Percentiles rank a stretch among this genome's conserved stretches.
phyloP scores from a whole-genome alignment of 2,329 filamentous ascomycete genomes.

The Bertia moriformis region DNA sequence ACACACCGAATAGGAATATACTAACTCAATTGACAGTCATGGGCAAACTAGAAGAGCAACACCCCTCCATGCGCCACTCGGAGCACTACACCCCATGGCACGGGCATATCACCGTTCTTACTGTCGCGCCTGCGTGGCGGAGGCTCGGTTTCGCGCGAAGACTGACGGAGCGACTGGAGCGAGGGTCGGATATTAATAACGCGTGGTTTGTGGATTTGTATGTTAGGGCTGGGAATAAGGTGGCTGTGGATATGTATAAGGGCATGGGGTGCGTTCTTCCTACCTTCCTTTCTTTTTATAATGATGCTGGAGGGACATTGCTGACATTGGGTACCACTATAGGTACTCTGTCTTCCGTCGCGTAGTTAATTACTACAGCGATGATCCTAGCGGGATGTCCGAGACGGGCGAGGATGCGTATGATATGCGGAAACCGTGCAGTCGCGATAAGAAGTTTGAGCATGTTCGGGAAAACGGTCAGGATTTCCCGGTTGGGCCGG shows the following conservation, averaged over 20 bases:
- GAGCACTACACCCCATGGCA: constrained; percentile 61
- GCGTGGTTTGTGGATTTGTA: constrained; percentile 67
- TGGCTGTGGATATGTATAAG: constrained; percentile 54
- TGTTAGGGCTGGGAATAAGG: constrained; percentile 52
- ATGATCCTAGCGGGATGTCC: constrained; percentile 33
- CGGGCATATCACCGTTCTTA: constrained; percentile 62
- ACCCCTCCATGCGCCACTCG: constrained; percentile 36
- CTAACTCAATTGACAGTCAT: constrained; percentile 34
- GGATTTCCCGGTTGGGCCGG: constrained; percentile 42
- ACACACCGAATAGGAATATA: background rate
- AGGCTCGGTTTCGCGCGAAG: constrained; percentile 52
- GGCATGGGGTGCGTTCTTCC: constrained; percentile 41
- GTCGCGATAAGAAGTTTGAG: constrained; percentile 42
- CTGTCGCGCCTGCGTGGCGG: constrained; percentile 50
- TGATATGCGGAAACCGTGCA: constrained; percentile 61
- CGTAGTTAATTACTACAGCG: constrained; percentile 56
- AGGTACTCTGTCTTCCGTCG: constrained; percentile 53
- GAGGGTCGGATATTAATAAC: constrained; percentile 47
- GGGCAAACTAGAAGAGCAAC: constrained; percentile 57
- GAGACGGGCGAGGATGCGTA: constrained; percentile 46
- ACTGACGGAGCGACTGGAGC: constrained; percentile 47
- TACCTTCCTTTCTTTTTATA: no score
- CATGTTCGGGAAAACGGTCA: constrained; percentile 53
- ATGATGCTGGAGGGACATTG: no score
- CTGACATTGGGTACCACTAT: no score